Percentiles rank a stretch among this genome's conserved stretches.
These are phyloP conservation scores for Uromyces viciae-fabae DNA, from an alignment of 1,284 basidiomycete genomes.

Conservation along the genomic window DNA sequence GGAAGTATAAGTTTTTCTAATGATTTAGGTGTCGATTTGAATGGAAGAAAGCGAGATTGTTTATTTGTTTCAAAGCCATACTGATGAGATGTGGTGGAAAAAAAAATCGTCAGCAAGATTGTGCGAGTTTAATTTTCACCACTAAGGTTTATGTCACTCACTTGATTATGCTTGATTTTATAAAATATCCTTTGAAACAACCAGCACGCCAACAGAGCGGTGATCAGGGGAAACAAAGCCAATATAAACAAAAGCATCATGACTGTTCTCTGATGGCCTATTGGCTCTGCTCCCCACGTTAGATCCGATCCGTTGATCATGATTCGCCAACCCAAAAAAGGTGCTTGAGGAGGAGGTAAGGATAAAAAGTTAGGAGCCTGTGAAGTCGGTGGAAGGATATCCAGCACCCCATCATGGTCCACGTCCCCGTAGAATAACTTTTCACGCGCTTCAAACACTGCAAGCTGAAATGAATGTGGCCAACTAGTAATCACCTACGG, in stretches of 20 bases:
- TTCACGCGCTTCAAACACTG: slow-evolving; percentile 80
- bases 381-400: slow-evolving; percentile 81
- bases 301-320: slow-evolving; percentile 71
- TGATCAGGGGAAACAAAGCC: slow-evolving; percentile 73
- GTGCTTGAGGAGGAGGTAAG: slow-evolving; percentile 63
- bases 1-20: neutral
- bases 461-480: slow-evolving; percentile 80
- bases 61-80: slow-evolving; percentile 30
- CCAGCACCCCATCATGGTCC: slow-evolving; percentile 79
- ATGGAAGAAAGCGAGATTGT: neutral
- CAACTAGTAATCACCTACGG: slow-evolving; percentile 69
- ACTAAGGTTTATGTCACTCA: neutral
- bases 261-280: slow-evolving; percentile 73
- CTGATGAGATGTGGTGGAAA: slow-evolving; percentile 13
- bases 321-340: slow-evolving; percentile 76
- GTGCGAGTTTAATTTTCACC: neutral
- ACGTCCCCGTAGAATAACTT: slow-evolving; percentile 78
- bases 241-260: slow-evolving; percentile 80
- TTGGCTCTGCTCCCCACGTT: slow-evolving; percentile 71
- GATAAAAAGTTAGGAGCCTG: slow-evolving; percentile 78
- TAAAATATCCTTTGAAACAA: slow-evolving; percentile 94
- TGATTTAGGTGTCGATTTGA: neutral
- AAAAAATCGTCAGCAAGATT: no score
- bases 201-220: slow-evolving; percentile 71
- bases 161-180: slow-evolving; percentile 82